phyloP scores from a whole-genome alignment of 2,329 filamentous ascomycete species.

The Chalaropsis ovoidea region DNA sequence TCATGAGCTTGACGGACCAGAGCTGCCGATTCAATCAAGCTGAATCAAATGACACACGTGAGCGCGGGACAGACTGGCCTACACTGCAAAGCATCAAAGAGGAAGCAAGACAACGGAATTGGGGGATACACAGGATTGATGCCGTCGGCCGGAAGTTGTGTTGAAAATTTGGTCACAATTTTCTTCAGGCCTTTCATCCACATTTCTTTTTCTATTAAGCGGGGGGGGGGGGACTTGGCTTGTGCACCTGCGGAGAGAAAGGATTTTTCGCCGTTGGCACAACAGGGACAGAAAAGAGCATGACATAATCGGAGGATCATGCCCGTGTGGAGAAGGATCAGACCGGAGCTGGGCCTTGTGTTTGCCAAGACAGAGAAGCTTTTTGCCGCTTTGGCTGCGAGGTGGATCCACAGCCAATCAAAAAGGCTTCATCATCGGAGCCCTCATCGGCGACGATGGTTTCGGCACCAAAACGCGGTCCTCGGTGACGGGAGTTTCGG shows the following conservation, averaged over 20 bases:
- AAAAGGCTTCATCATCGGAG: constrained; percentile 48
- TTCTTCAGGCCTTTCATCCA: neutral
- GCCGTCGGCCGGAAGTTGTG: constrained; percentile 11
- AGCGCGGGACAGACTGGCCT: neutral
- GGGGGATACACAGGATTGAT: constrained; percentile 9
- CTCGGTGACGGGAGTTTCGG: too few species aligned
- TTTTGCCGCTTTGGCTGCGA: neutral
- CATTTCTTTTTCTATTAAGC: neutral
- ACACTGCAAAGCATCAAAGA: constrained; percentile 1
- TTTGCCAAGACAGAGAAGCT: too few species aligned
- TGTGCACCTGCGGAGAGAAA: neutral
- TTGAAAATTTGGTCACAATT: constrained; percentile 7
- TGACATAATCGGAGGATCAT: constrained; percentile 7
- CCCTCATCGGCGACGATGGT: neutral
- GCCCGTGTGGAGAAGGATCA: neutral
- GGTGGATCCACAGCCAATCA: constrained; percentile 48
- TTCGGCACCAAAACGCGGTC: too few species aligned
- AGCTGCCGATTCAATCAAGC: neutral
- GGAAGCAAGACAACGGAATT: neutral
- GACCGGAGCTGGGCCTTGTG: neutral
- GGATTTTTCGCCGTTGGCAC: constrained; percentile 12
- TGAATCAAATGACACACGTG: constrained; percentile 1
- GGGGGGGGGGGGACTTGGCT: neutral
- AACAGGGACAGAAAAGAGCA: neutral
- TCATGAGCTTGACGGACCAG: neutral